Conservation (phyloP, 768 basidiomycete species). For the Mycena maculata region DNA sequence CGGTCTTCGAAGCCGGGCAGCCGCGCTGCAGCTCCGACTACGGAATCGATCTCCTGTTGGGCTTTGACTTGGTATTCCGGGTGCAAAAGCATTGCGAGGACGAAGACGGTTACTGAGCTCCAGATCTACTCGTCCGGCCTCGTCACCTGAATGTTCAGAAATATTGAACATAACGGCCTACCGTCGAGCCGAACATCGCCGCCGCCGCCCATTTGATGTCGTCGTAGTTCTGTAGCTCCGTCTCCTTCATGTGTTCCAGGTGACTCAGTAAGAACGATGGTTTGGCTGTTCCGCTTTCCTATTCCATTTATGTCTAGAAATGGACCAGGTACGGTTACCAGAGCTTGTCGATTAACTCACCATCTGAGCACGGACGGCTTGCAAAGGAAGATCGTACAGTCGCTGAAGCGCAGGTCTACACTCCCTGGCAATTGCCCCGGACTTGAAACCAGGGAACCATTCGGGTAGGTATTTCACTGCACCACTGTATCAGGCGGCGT, state of each 20-base stretch:
- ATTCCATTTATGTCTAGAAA: neutral
- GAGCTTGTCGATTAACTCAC: slow-evolving; percentile 35
- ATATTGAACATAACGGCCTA: neutral
- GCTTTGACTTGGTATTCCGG: slow-evolving; percentile 46
- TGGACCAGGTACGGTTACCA: neutral
- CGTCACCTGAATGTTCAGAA: neutral
- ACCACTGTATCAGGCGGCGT: slow-evolving; percentile 23
- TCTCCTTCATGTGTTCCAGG: neutral
- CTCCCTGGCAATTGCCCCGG: slow-evolving; percentile 45
- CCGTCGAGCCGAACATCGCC: slow-evolving; percentile 21
- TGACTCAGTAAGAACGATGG: slow-evolving; percentile 11
- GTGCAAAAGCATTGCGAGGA: slow-evolving; percentile 46
- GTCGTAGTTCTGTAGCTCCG: neutral
- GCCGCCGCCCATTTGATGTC: slow-evolving; percentile 18
- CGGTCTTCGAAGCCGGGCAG: slow-evolving; percentile 42
- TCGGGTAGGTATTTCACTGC: slow-evolving; percentile 53
- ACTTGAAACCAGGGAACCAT: slow-evolving; percentile 55
- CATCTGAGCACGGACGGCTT: slow-evolving; percentile 39
- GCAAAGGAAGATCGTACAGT: slow-evolving; percentile 49
- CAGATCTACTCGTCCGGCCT: slow-evolving; percentile 11
- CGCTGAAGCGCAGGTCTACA: slow-evolving; percentile 43
- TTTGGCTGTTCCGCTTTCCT: slow-evolving; percentile 8
- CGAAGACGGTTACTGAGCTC: slow-evolving; percentile 38
- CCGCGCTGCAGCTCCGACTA: slow-evolving; percentile 41
- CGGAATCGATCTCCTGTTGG: slow-evolving; percentile 45